Evolutionary conservation across 2,329 filamentous ascomycete genomes (phyloP), one percentile per base, ranked within the genome.

Genomic region (Trichoderma cornu-damae): DNA sequence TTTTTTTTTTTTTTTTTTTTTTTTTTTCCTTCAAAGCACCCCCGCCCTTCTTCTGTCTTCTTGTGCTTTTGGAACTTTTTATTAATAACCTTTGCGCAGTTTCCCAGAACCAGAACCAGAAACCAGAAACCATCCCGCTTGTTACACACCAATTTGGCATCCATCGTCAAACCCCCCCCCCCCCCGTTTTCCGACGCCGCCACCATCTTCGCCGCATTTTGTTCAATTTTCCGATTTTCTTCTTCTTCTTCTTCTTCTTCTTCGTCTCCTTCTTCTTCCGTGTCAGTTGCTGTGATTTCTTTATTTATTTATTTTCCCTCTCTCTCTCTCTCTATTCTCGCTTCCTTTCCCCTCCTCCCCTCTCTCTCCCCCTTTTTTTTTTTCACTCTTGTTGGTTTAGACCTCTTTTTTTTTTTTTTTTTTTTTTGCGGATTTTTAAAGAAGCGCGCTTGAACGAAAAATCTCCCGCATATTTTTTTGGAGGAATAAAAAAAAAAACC

Each of bases 381-480:
- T 30, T 32, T 14, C 40, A 28, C 26, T 34, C 50, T 35, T 26
- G 47, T 26, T 57, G 35, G 34, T 43, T 22, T 49, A 14, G 44
- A 40, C 30, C n/a, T n/a, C n/a, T n/a, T n/a, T n/a, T n/a, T 22
- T 35, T 42, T 34, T 37, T 47, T 14, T 22, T 35, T 42, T 34
- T 22, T 35, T 42, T 34, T 37, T 47, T 14, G 22, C 9, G 40
- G 16, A 38, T n/a, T 22, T 42, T 12, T 43, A 37, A 37, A 46
- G 34, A 37, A 42, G 52, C 57, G 52, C 57, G 46, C 57, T 61
- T 62, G 65, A 35, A 62, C 68, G 67, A 63, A n/a, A n/a, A n/a
- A 68, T 62, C 59, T 57, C 53, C 53, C 59, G 60, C 58, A 65
- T 52, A 28, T 20, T 34, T 20, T 32, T 28, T 20, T 46, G 43